Conservation (phyloP, 768 basidiomycete species). For the Crucibulum laeve region DNA sequence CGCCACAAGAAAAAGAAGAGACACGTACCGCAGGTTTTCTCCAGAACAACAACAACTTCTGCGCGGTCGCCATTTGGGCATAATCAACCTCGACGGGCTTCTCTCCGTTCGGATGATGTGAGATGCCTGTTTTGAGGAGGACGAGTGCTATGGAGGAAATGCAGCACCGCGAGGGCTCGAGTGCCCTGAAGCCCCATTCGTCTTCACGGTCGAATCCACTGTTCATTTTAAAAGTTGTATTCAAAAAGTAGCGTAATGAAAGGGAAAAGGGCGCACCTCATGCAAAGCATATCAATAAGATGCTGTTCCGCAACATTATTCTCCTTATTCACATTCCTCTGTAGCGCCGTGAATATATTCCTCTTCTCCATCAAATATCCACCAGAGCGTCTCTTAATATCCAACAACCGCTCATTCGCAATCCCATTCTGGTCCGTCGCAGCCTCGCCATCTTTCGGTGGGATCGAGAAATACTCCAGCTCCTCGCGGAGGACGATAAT, state of each 20-base stretch:
- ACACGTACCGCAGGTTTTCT: constrained; percentile 93
- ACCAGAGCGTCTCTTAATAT: constrained; percentile 84
- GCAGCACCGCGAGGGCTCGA: constrained; percentile 95
- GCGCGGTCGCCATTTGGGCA: constrained; percentile 93
- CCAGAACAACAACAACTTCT: constrained; percentile 97
- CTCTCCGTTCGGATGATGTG: constrained; percentile 66
- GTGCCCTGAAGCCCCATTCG: constrained; percentile 94
- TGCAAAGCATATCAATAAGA: constrained; percentile 99
- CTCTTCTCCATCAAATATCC: constrained; percentile 82
- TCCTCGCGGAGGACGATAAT: constrained; percentile 98
- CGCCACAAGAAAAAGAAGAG: constrained; percentile 4
- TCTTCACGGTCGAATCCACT: constrained; percentile 98
- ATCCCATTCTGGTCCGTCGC: constrained; percentile 74
- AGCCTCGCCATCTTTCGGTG: constrained; percentile 60
- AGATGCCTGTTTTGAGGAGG: constrained; percentile 94
- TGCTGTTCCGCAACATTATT: constrained; percentile 99
- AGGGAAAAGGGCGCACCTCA: constrained; percentile 63
- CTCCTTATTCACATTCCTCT: constrained; percentile 98
- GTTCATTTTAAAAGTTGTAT: constrained; percentile 5
- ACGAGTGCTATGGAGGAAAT: constrained; percentile 98
- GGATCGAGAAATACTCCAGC: constrained; percentile 97
- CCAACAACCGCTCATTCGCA: constrained; percentile 72
- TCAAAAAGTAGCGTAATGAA: constrained; percentile 1
- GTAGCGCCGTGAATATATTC: constrained; percentile 95
- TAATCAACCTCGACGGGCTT: constrained; percentile 81